Evolutionary conservation across 1,139 yeast species (phyloP).

Genomic region (Suhomyces yuchorum): DNA sequence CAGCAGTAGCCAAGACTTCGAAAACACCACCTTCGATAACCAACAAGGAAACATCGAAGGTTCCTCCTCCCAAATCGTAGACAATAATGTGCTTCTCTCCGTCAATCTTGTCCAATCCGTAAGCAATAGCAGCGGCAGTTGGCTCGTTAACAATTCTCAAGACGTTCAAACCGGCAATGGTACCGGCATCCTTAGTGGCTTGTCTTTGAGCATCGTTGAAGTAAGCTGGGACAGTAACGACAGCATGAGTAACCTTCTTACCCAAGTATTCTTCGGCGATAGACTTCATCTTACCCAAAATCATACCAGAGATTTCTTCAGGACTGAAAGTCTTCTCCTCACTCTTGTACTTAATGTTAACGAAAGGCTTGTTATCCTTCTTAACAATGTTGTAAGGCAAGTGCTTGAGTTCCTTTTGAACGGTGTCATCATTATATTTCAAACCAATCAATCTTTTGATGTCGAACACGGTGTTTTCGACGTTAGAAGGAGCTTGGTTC

Average conservation of each 20-base stretch:
- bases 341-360: conserved; percentile 67
- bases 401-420: conserved; percentile 81
- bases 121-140: conserved; percentile 97
- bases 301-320: conserved; percentile 92
- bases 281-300: conserved; percentile 86
- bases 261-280: conserved; percentile 93
- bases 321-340: conserved; percentile 71
- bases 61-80: conserved; percentile 58
- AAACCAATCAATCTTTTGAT: conserved; percentile 87
- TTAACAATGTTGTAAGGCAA: conserved; percentile 72
- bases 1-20: conserved; percentile 55
- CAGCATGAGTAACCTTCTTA: conserved; percentile 87
- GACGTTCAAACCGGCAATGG: conserved; percentile 92
- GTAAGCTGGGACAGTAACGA: conserved; percentile 96
- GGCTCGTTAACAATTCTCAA: conserved; percentile 97
- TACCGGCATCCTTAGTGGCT: conserved; percentile 98
- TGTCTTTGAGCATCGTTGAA: conserved; percentile 98
- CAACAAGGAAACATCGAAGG: conserved; percentile 54
- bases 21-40: conserved; percentile 56
- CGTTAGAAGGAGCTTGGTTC: conserved; percentile 87
- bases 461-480: conserved; percentile 78
- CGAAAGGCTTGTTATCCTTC: conserved; percentile 78
- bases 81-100: conserved; percentile 53
- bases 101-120: conserved; percentile 84
- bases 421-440: conserved; percentile 70